These are phyloP conservation scores for Barnettozyma salicaria DNA, from an alignment of 805 yeast genomes.

Conservation along the genomic window DNA sequence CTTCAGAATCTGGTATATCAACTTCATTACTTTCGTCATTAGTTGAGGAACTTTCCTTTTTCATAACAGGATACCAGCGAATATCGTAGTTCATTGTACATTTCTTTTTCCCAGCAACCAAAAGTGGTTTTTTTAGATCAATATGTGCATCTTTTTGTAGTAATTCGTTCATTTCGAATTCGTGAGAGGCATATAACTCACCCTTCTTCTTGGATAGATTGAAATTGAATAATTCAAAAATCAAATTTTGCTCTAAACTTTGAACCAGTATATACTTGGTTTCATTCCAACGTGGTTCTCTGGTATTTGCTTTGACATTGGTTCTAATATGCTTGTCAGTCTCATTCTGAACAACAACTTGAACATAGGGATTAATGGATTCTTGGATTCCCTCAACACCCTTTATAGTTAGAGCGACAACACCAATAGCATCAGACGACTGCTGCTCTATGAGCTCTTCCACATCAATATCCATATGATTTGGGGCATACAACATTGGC, in stretches of 20 bases:
- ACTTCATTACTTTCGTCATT: constrained; percentile 27
- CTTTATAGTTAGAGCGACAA: constrained; percentile 55
- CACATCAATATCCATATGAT: constrained; percentile 67
- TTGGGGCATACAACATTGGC: constrained; percentile 80
- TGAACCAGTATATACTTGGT: constrained; percentile 54
- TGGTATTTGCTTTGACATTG: constrained; percentile 48
- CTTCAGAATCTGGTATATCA: constrained; percentile 49
- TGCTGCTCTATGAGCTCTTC: constrained; percentile 62
- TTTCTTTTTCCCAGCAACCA: constrained; percentile 43
- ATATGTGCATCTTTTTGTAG: constrained; percentile 44
- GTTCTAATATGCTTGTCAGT: constrained; percentile 43
- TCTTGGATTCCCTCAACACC: constrained; percentile 46
- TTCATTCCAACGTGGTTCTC: constrained; percentile 62
- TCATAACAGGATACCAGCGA: constrained; percentile 34
- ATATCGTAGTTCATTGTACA: constrained; percentile 56
- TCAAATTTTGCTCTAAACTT: constrained; percentile 49
- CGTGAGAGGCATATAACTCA: constrained; percentile 42
- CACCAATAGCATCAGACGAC: constrained; percentile 64
- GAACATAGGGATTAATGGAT: constrained; percentile 55
- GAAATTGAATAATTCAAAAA: constrained; percentile 50
- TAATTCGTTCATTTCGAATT: constrained; percentile 52
- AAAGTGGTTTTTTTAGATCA: constrained; percentile 22
- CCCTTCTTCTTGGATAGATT: constrained; percentile 48
- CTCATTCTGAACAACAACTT: constrained; percentile 38
- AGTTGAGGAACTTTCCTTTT: constrained; percentile 13